Base-by-base conservation (phyloP, 306 rosid species). In the Prunus kanzakura region DNA sequence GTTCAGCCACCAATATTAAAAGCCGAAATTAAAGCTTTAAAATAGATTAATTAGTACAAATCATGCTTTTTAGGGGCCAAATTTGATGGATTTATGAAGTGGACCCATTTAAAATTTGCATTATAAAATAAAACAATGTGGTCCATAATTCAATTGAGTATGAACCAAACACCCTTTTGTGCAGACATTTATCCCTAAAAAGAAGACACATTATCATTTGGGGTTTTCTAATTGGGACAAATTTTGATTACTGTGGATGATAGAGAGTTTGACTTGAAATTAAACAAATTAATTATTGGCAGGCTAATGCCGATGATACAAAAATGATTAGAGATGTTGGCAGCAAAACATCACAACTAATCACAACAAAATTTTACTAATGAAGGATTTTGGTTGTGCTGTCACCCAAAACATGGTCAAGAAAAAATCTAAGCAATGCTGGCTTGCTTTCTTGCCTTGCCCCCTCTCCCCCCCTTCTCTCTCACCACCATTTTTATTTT, bases 341-440 rank as follows among this genome's bases (percentile, higher is more conserved):
- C 69, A 35, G 69, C 69, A 64, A 84, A 87, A 79, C 83, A 84
- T 50, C 68, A 69, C 45, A 67, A 68, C 56, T 62, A 73, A 51
- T 64, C 78, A 27, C 83, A 69, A 38, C 58, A 61, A 38, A 65
- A 78, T 74, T 23, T 66, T 76, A 76, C 72, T 87, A 79, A 82
- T 77, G 74, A 73, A 13, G 76, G 15, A 20, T 61, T 72, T 74
- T 74, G 70, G 75, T 81, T 82, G 87, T 60, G 64, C 1, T 91
- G 98, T 93, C 93, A 83, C 98, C 97, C 85, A 91, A 81, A 89
- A 88, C 98, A 93, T 85, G 86, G 74, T 82, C 92, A 87, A 83
- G 85, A 84, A 88, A 83, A 83, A 78, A 88, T 81, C 87, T 67
- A 72, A 78, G 78, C 78, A 66, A 77, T 89, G 94, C 91, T 86